These are phyloP conservation scores for Benincasa hispida DNA, from an alignment of 306 rosid species.

Conservation along the genomic window DNA sequence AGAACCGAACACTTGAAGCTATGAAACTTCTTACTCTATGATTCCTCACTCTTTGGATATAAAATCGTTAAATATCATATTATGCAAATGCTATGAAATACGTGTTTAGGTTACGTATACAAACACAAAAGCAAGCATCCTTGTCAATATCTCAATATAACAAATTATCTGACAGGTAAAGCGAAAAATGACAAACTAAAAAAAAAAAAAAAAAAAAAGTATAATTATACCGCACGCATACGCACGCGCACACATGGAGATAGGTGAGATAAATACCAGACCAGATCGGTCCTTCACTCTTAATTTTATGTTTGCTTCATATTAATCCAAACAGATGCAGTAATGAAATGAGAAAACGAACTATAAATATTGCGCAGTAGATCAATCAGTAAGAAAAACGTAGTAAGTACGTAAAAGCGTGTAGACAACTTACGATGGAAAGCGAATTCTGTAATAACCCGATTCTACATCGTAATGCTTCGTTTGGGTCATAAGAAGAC, in stretches of 20 bases:
- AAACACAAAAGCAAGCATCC: not conserved
- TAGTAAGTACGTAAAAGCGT: not conserved
- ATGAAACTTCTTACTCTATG: not conserved
- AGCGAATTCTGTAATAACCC: not conserved
- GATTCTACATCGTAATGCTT: not conserved
- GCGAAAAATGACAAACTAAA: not conserved
- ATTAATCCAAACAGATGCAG: not conserved
- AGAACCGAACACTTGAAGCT: not conserved
- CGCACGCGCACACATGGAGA: not conserved
- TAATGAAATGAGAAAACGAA: not conserved
- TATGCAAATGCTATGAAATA: not conserved
- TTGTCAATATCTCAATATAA: not conserved
- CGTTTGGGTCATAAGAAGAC: not conserved
- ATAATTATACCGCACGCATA: not conserved
- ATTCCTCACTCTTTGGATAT: not conserved
- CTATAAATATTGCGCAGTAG: not conserved
- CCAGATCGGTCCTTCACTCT: not conserved
- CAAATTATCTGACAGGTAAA: not conserved
- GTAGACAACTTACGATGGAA: not conserved
- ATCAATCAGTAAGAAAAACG: slow-evolving; percentile 1
- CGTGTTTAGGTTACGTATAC: not conserved
- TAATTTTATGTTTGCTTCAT: not conserved
- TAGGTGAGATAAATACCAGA: not conserved
- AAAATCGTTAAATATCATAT: not conserved
- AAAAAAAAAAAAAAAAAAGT: not conserved